Percentiles rank a stretch among this genome's conserved stretches.
Evolutionary conservation across 805 yeast genomes (phyloP).

Genomic region (Saccharomycopsis sp.): DNA sequence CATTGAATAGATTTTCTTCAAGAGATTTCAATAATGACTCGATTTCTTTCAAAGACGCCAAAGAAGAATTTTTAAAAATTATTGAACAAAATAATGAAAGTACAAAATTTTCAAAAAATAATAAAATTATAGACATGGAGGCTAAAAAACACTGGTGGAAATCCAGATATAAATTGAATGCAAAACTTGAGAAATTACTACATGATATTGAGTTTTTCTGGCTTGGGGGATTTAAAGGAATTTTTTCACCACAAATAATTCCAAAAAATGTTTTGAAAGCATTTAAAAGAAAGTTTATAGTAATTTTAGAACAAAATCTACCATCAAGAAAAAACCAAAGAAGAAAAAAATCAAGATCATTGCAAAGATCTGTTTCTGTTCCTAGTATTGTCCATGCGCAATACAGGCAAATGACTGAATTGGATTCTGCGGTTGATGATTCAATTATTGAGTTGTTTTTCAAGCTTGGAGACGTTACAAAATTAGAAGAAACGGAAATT

Average conservation of each 20-base stretch:
- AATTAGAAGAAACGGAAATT: slow-evolving; percentile 26
- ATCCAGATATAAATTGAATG: slow-evolving; percentile 51
- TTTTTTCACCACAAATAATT: slow-evolving; percentile 33
- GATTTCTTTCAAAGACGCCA: slow-evolving; percentile 36
- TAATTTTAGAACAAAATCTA: slow-evolving; percentile 33
- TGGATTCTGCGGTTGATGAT: slow-evolving; percentile 29
- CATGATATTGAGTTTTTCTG: slow-evolving; percentile 49
- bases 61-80: slow-evolving; percentile 37
- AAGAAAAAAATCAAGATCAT: not conserved
- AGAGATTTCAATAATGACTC: slow-evolving; percentile 34
- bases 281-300: slow-evolving; percentile 30
- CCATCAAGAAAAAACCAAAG: slow-evolving; percentile 35
- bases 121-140: slow-evolving; percentile 22
- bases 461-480: slow-evolving; percentile 31
- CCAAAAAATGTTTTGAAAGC: slow-evolving; percentile 17
- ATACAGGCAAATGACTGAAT: not conserved
- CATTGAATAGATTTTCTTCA: slow-evolving; percentile 40
- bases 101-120: slow-evolving; percentile 28
- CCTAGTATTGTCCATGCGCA: not conserved
- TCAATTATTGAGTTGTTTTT: slow-evolving; percentile 41
- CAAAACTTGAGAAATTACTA: slow-evolving; percentile 42
- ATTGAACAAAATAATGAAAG: slow-evolving; percentile 52
- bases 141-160: slow-evolving; percentile 76
- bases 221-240: slow-evolving; percentile 68
- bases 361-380: not conserved